phyloP scores from a whole-genome alignment of 2,329 filamentous ascomycete species.

The Paecilomyces variotii region DNA sequence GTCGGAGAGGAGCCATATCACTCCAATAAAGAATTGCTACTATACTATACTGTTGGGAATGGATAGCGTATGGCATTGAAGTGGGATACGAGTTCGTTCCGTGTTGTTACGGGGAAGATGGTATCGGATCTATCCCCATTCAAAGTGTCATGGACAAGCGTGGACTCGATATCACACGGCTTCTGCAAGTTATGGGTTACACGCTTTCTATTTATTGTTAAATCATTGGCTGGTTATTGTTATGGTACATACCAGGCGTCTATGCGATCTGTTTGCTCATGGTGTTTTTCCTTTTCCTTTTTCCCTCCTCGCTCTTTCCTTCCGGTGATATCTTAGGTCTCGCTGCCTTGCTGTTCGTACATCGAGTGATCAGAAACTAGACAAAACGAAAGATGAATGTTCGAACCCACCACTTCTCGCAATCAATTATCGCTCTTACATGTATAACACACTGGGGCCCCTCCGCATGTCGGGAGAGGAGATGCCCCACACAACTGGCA shows the following conservation, averaged over 20 bases:
- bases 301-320: neutral
- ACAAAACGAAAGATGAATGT: too few species aligned
- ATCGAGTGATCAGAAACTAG: too few species aligned
- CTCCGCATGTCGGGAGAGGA: too few species aligned
- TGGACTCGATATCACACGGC: neutral
- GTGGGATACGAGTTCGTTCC: neutral
- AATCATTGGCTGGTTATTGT: neutral
- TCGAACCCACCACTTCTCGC: too few species aligned
- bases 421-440: too few species aligned
- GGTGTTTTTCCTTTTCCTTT: neutral
- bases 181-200: neutral
- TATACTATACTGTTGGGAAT: neutral
- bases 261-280: neutral
- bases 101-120: neutral
- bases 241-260: neutral
- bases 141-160: neutral
- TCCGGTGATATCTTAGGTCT: neutral
- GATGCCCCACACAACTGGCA: too few species aligned
- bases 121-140: neutral
- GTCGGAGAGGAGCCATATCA: slow-evolving; percentile 73
- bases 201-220: neutral
- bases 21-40: slow-evolving; percentile 43
- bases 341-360: too few species aligned
- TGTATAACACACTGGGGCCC: too few species aligned
- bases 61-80: neutral